phyloP scores from a whole-genome alignment of 805 yeast species.

The Saturnispora silvae region DNA sequence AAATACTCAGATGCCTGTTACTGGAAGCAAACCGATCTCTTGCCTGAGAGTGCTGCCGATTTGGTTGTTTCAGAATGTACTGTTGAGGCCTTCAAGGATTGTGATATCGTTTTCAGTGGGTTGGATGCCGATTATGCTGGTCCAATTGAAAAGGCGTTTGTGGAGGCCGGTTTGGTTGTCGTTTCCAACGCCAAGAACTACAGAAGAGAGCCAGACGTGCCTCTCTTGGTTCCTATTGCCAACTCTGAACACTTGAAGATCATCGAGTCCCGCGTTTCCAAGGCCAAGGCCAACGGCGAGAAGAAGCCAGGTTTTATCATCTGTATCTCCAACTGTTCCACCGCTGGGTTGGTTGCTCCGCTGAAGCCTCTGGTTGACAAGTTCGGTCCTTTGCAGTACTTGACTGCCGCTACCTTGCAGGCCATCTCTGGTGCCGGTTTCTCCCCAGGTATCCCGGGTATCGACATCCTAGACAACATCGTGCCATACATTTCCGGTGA shows the following conservation, averaged over 20 bases:
- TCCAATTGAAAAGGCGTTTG: constrained; percentile 76
- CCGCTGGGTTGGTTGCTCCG: constrained; percentile 96
- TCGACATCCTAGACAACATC: constrained; percentile 88
- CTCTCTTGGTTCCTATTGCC: constrained; percentile 89
- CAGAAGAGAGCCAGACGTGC: constrained; percentile 79
- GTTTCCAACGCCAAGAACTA: constrained; percentile 95
- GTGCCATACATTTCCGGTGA: constrained; percentile 94
- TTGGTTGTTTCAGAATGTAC: constrained; percentile 71
- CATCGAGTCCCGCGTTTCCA: constrained; percentile 45
- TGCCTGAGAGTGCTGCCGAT: constrained; percentile 59
- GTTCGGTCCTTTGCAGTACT: constrained; percentile 82
- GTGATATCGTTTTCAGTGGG: constrained; percentile 93
- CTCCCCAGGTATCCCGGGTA: constrained; percentile 94
- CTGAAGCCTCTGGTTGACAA: constrained; percentile 83
- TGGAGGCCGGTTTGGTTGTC: constrained; percentile 69
- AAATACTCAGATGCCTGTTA: constrained; percentile 72
- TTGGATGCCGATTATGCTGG: constrained; percentile 92
- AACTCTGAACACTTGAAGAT: constrained; percentile 83
- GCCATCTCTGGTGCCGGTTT: constrained; percentile 98
- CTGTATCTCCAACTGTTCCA: constrained; percentile 96
- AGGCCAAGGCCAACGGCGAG: constrained; percentile 45
- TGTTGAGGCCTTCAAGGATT: constrained; percentile 65
- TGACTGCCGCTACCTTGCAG: constrained; percentile 87
- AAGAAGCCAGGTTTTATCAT: constrained; percentile 66
- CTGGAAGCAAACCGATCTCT: constrained; percentile 85